Conservation (phyloP, 768 basidiomycete genomes). For the Xerocomellus intermedius region DNA sequence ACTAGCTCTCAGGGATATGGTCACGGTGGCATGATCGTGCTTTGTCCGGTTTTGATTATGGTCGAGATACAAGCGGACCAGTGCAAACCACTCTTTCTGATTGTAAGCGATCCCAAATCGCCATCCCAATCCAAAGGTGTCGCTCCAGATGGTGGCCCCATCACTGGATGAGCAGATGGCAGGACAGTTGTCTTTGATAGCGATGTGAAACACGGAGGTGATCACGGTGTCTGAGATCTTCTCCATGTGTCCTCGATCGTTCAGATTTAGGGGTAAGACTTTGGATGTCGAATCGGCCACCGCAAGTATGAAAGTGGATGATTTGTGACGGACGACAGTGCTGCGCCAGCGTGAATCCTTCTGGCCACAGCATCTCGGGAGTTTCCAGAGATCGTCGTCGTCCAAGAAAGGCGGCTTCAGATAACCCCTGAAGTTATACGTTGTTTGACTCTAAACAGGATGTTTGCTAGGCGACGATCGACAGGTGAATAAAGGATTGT, state of each 20-base stretch:
- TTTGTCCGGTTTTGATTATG: conserved; percentile 22
- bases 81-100: conserved; percentile 21
- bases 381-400: not conserved
- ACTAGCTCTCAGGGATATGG: conserved; percentile 10
- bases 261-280: not conserved
- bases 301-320: no score
- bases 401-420: conserved; percentile 5
- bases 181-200: conserved; percentile 21
- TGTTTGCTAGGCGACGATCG: no score
- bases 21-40: conserved; percentile 17
- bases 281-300: not conserved
- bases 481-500: no score
- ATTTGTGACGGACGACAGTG: not conserved
- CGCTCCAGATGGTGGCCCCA: conserved; percentile 20
- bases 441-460: no score
- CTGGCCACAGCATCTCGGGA: conserved; percentile 7
- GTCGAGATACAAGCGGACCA: conserved; percentile 25
- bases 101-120: conserved; percentile 26
- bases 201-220: conserved; percentile 25
- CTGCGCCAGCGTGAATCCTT: not conserved
- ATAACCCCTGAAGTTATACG: no score
- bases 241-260: conserved; percentile 13
- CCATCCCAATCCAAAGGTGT: conserved; percentile 28
- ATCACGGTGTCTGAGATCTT: conserved; percentile 26
- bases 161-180: conserved; percentile 9